Conservation (phyloP, 768 basidiomycete genomes). For the Boletales sp. region DNA sequence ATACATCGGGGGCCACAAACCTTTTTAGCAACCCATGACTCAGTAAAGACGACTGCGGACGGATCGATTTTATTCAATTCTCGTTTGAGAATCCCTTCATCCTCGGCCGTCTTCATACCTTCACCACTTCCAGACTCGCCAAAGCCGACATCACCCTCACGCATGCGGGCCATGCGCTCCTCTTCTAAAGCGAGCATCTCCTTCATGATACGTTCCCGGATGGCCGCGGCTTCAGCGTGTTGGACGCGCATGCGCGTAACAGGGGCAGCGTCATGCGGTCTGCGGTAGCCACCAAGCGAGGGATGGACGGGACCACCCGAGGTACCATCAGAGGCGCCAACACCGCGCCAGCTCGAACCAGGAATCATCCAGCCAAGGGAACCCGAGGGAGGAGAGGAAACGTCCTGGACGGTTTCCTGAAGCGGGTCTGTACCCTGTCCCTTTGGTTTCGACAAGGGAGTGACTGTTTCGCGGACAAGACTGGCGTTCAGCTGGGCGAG, state of each 20-base stretch:
- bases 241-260: slow-evolving; percentile 68
- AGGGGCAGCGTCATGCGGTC: slow-evolving; percentile 25
- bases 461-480: slow-evolving; percentile 53
- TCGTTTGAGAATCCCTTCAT: slow-evolving; percentile 88
- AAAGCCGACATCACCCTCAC: slow-evolving; percentile 63
- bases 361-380: slow-evolving; percentile 47
- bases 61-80: slow-evolving; percentile 96
- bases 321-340: slow-evolving; percentile 16
- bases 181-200: slow-evolving; percentile 98
- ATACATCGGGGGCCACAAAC: slow-evolving; percentile 33
- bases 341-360: slow-evolving; percentile 50
- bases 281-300: slow-evolving; percentile 25
- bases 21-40: slow-evolving; percentile 94
- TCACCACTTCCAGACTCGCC: slow-evolving; percentile 41
- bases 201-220: slow-evolving; percentile 94
- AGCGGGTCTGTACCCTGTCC: slow-evolving; percentile 1
- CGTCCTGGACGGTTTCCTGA: slow-evolving; percentile 9
- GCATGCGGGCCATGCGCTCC: slow-evolving; percentile 93
- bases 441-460: slow-evolving; percentile 15
- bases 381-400: slow-evolving; percentile 19
- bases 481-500: slow-evolving; percentile 91
- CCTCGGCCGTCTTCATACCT: slow-evolving; percentile 70
- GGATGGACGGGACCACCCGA: slow-evolving; percentile 30
- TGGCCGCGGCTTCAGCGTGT: slow-evolving; percentile 80
- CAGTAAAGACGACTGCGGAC: slow-evolving; percentile 91